Base-by-base conservation (phyloP, 2,329 filamentous ascomycete species). In the Aspergillus cejpii region DNA sequence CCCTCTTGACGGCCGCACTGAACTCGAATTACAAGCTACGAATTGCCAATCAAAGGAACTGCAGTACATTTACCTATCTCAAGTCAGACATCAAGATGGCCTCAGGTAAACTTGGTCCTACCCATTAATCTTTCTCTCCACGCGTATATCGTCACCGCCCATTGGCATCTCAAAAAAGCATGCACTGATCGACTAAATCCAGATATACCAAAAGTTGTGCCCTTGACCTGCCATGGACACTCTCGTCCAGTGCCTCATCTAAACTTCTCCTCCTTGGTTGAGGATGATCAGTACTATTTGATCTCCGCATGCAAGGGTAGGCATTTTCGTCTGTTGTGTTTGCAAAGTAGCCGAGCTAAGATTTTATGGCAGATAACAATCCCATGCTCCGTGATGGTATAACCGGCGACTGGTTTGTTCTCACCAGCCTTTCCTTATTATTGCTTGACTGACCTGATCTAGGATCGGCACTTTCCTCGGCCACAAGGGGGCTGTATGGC, bases 401-500 rank as follows among this genome's bases (percentile, higher is more conserved):
- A 50, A 98, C 91, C 38, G 92, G 92, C 47, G 90, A 96, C 68
- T 96, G 90, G 86, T 86, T 73, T 48, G 74, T 55, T 10, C 15
- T 24, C n/a, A n/a, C n/a, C n/a, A n/a, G n/a, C n/a, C 19, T 15
- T 20, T 19, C 24, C 3, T 43, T 23, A 26, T 43, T 38, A 34
- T 15, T 31, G 27, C 17, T 3, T 29, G 34, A 31, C 47, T 52
- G 51, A 58, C 37, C 21, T 41, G 15, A 4, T 37, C 10, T 46
- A 80, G 78, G 87, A 97, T 97, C 57, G 92, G 92, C 39, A 97
- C 92, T 28, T 97, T 97, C 65, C 84, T 98, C 59, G 92, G 92
- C 31, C 92, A 98, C 74, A 97, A 98, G 71, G 92, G 92, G 51
- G 92, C 92, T 28, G 91, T 97, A 48, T 98, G 92, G 89, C 90